Conservation (phyloP, 768 basidiomycete species). For the Trametes sanguinea region DNA sequence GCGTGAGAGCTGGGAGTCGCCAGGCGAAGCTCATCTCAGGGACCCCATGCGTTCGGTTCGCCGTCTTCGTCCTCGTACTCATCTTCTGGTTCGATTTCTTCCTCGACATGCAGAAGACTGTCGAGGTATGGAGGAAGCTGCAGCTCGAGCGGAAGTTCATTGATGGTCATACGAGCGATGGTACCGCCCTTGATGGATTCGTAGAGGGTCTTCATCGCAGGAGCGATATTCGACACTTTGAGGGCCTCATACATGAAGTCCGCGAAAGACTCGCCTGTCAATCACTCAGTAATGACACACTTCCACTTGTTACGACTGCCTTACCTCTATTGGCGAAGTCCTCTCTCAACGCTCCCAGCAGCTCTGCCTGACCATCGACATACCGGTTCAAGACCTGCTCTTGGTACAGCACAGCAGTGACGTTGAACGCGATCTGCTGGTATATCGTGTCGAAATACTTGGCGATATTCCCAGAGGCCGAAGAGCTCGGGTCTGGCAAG, state of each 20-base stretch:
- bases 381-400: slow-evolving; percentile 87
- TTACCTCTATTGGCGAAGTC: slow-evolving; percentile 65
- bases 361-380: slow-evolving; percentile 80
- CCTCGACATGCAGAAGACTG: slow-evolving; percentile 64
- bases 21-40: slow-evolving; percentile 70
- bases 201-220: slow-evolving; percentile 78
- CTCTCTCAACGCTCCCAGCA: slow-evolving; percentile 70
- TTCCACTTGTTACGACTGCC: not conserved
- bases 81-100: slow-evolving; percentile 53
- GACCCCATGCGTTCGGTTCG: slow-evolving; percentile 57
- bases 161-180: slow-evolving; percentile 77
- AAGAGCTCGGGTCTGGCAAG: slow-evolving; percentile 86
- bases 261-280: slow-evolving; percentile 54
- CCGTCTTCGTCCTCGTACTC: slow-evolving; percentile 44
- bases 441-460: slow-evolving; percentile 88
- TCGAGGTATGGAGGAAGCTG: slow-evolving; percentile 85
- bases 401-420: slow-evolving; percentile 90
- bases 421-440: slow-evolving; percentile 83
- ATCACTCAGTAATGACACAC: not conserved
- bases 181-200: slow-evolving; percentile 74
- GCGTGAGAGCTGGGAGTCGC: slow-evolving; percentile 71
- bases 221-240: slow-evolving; percentile 67
- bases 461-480: slow-evolving; percentile 71
- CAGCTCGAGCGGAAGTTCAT: slow-evolving; percentile 78
- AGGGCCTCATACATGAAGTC: slow-evolving; percentile 61